Base-by-base conservation (phyloP, 345 rosid species). In the Eucalyptus microcorys region DNA sequence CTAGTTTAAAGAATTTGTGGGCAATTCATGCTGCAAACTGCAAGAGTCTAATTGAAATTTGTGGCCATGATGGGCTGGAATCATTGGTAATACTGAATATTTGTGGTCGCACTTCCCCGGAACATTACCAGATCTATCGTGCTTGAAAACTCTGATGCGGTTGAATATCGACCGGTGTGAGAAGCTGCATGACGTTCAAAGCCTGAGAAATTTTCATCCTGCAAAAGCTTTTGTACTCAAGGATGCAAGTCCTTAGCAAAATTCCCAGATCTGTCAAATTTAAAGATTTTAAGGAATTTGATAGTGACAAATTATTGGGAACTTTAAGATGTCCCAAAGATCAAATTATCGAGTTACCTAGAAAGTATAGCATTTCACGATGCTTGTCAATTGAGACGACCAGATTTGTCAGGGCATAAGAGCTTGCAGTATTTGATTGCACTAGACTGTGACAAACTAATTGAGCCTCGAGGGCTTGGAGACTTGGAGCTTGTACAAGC, bases 151-250 rank as follows among this genome's bases (percentile, higher is more conserved):
- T 0, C 17, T 30, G 0, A 27, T 61, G 17, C 5, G 32, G 32
- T 30, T 13, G 34, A 61, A 13, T 34, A 30, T 61, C 4, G 8
- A 27, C 16, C 17, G 0, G 1, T 12, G 8, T 24, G 68, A 61
- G 32, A 61, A 61, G 68, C 68, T 13, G 8, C 5, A 61, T 61
- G 34, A 27, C 16, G 16, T 30, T 61, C 34, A 6, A 30, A 61
- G 34, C 68, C 34, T 13, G 34, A 61, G 34, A 30, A 61, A 30
- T 61, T 30, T 30, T 61, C 34, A 61, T 30, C 34, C 34, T 61
- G 68, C 68, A 61, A 14, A 30, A 30, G 9, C 16, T 55, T 24
- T 0, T 55, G 61, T 55, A 24, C 0, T 52, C 30, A 55, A 55
- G 27, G 27, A 55, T 55, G 61, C 61, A 55, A 24, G 61, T 24